Evolutionary conservation across 2,329 filamentous ascomycete genomes (phyloP).

Genomic region (Epichloe brachyelytri): DNA sequence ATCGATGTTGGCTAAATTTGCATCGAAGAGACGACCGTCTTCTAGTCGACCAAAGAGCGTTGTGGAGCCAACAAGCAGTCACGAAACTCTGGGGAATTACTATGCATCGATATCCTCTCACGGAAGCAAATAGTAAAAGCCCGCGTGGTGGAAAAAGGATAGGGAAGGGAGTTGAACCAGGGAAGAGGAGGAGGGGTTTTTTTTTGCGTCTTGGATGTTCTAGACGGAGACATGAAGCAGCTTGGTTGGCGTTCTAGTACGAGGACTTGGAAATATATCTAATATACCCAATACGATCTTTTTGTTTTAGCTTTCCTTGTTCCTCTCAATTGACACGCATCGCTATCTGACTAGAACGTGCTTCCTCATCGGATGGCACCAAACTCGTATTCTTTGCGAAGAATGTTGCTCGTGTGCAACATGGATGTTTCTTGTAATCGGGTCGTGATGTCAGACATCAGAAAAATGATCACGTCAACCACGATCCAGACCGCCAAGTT

Average conservation of each 20-base stretch:
- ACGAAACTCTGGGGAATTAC: slow-evolving; percentile 11
- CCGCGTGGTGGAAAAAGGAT: background rate
- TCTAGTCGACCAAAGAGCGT: slow-evolving; percentile 20
- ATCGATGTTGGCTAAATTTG: slow-evolving; percentile 22
- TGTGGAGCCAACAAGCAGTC: slow-evolving; percentile 20
- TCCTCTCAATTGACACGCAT: background rate
- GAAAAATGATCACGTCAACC: background rate
- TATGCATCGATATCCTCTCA: background rate
- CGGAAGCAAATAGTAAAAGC: background rate
- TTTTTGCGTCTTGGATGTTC: background rate
- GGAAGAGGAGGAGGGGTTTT: background rate
- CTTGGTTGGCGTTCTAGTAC: background rate
- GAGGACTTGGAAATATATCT: background rate
- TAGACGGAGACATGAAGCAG: background rate
- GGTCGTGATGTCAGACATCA: background rate
- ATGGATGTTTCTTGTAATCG: background rate
- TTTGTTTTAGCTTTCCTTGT: background rate
- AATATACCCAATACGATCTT: background rate
- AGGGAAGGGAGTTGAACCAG: background rate
- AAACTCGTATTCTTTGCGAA: background rate
- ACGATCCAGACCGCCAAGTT: background rate
- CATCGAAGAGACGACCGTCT: slow-evolving; percentile 17
- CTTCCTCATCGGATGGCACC: background rate
- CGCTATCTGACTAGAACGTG: no score
- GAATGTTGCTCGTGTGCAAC: background rate